Evolutionary conservation across 1,284 basidiomycete species (phyloP).

Genomic region (Afroboletus lepidellus): DNA sequence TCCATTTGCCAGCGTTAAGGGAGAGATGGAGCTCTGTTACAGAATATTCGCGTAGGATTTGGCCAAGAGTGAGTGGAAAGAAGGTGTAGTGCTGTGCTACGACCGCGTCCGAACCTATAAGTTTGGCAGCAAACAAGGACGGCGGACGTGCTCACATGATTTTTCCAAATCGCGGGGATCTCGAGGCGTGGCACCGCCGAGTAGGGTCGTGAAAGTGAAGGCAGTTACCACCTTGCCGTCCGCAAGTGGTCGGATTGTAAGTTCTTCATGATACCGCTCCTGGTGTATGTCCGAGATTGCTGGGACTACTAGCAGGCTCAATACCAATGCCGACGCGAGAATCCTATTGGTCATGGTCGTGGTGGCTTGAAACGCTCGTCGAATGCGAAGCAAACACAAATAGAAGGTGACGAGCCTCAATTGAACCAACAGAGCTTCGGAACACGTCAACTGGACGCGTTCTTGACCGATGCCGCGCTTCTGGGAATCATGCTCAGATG

Average conservation of each 20-base stretch:
- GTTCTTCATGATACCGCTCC: slow-evolving; percentile 66
- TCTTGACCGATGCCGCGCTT: no score
- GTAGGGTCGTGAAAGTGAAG: slow-evolving; percentile 80
- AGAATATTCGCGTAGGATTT: slow-evolving; percentile 81
- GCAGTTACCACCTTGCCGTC: slow-evolving; percentile 83
- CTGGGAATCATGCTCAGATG: no score
- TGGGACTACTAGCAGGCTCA: slow-evolving; percentile 11
- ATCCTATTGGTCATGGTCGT: neutral
- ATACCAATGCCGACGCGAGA: slow-evolving; percentile 5
- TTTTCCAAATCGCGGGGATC: slow-evolving; percentile 45
- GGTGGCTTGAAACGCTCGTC: no score
- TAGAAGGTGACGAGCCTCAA: no score
- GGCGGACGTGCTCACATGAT: slow-evolving; percentile 40
- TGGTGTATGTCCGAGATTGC: neutral
- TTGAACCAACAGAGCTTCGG: no score
- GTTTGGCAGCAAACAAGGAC: neutral
- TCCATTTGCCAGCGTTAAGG: slow-evolving; percentile 90
- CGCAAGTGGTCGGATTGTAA: slow-evolving; percentile 71
- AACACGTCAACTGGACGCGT: no score
- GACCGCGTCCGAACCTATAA: neutral
- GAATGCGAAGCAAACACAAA: no score
- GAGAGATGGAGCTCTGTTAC: slow-evolving; percentile 86
- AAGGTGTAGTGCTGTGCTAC: slow-evolving; percentile 79
- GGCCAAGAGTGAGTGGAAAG: slow-evolving; percentile 83
- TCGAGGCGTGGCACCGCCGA: slow-evolving; percentile 52